Conservation (phyloP, 2,329 filamentous ascomycete species). For the Sarocladium kiliense region DNA sequence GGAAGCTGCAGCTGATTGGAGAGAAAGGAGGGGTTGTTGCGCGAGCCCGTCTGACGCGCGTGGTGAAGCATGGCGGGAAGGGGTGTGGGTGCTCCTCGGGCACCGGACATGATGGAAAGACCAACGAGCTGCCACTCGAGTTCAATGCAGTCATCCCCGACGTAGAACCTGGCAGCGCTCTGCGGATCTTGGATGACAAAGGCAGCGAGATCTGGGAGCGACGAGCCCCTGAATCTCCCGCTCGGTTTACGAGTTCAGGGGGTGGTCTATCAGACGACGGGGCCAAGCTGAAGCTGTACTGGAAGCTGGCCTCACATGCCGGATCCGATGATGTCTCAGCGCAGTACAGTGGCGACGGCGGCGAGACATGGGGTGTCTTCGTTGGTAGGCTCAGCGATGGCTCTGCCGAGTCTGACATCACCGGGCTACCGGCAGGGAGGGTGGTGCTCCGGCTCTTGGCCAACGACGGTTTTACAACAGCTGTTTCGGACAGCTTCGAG, state of each 20-base stretch:
- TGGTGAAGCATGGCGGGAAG: not conserved
- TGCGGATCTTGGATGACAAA: not conserved
- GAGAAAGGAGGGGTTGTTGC: not conserved
- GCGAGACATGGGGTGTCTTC: not conserved
- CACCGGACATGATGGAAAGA: not conserved
- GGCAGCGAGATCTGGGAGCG: not conserved
- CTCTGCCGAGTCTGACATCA: not conserved
- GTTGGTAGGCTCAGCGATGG: not conserved
- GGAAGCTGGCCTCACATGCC: not conserved
- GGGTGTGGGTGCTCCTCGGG: not conserved
- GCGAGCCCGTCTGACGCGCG: slow-evolving; percentile 1
- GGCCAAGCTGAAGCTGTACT: not conserved
- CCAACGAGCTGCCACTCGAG: slow-evolving; percentile 2
- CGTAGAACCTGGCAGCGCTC: not conserved
- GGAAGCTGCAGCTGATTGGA: not conserved
- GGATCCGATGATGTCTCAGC: not conserved
- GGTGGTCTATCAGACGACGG: not conserved
- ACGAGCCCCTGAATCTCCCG: not conserved
- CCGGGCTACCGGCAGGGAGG: not conserved
- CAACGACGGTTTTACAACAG: not conserved
- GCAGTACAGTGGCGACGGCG: not conserved
- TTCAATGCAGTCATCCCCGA: slow-evolving; percentile 1
- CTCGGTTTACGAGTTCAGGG: not conserved
- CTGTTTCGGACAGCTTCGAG: not conserved
- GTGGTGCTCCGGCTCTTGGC: not conserved